These are phyloP conservation scores for Acanthamoeba sp. DNA, from an alignment of 208 protist species.

Conservation along the genomic window DNA sequence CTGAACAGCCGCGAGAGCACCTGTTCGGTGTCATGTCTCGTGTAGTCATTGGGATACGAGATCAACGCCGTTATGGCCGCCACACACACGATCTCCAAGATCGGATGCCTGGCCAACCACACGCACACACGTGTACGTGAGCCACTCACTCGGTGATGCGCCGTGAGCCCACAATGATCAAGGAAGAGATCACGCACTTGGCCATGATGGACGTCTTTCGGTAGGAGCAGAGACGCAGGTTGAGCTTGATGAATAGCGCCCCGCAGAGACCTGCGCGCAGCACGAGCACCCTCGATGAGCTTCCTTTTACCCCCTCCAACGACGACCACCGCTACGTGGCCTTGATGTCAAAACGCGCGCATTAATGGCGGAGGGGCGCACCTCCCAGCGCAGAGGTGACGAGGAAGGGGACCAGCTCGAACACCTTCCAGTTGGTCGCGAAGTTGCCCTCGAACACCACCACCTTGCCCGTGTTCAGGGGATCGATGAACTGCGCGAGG, in stretches of 20 bases:
- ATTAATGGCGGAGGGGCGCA: too few species aligned
- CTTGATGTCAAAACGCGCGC: too few species aligned
- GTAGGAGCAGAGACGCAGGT: constrained; percentile 11
- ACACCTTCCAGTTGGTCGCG: not conserved
- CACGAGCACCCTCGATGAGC: too few species aligned
- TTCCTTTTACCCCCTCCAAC: too few species aligned
- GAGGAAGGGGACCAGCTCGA: constrained; percentile 30
- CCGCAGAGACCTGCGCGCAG: not conserved
- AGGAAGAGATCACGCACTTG: not conserved
- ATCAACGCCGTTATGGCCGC: constrained; percentile 2
- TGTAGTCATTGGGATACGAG: constrained; percentile 34
- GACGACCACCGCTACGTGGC: too few species aligned
- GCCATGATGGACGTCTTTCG: not conserved
- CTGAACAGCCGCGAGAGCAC: constrained; percentile 10
- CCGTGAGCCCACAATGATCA: too few species aligned
- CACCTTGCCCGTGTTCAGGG: constrained; percentile 39
- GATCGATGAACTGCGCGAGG: constrained; percentile 24
- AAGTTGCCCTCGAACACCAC: constrained; percentile 51
- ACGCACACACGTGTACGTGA: not conserved
- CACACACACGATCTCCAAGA: constrained; percentile 34
- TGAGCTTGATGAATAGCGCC: constrained; percentile 65
- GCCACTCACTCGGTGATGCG: too few species aligned
- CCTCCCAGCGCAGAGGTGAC: constrained; percentile 15
- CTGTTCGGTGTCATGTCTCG: not conserved
- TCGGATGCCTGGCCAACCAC: not conserved